Evolutionary conservation across 2,329 filamentous ascomycete species (phyloP).

Genomic region (Eutypella sp.): DNA sequence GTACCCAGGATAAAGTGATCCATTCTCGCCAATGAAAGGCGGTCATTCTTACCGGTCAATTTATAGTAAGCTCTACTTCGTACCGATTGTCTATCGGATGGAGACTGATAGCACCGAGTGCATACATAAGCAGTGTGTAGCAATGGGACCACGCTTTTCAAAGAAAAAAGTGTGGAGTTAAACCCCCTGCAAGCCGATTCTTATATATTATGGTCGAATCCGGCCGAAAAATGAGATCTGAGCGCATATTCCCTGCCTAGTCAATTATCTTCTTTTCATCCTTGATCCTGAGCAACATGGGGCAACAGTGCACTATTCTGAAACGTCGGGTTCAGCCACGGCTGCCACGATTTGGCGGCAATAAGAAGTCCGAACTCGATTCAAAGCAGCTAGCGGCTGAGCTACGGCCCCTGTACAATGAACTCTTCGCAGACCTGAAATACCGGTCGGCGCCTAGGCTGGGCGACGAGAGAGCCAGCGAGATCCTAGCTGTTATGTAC

Average conservation of each 20-base stretch:
- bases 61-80: no score
- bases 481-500: constrained; percentile 20
- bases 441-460: constrained; percentile 18
- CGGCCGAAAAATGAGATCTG: not conserved
- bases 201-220: not conserved
- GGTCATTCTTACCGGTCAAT: no score
- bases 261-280: not conserved
- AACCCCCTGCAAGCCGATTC: not conserved
- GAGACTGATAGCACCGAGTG: no score
- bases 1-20: no score
- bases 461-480: constrained; percentile 26
- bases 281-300: not conserved
- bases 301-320: not conserved
- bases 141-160: no score
- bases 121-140: no score
- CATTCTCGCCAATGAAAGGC: no score
- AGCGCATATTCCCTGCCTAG: not conserved
- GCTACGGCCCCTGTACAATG: not conserved
- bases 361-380: not conserved
- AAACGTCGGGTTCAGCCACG: not conserved
- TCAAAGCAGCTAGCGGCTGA: not conserved
- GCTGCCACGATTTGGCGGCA: not conserved
- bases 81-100: no score
- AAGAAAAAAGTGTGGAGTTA: not conserved
- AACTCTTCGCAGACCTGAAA: not conserved